Conservation (phyloP, 805 yeast species). For the Yarrowia sp. region DNA sequence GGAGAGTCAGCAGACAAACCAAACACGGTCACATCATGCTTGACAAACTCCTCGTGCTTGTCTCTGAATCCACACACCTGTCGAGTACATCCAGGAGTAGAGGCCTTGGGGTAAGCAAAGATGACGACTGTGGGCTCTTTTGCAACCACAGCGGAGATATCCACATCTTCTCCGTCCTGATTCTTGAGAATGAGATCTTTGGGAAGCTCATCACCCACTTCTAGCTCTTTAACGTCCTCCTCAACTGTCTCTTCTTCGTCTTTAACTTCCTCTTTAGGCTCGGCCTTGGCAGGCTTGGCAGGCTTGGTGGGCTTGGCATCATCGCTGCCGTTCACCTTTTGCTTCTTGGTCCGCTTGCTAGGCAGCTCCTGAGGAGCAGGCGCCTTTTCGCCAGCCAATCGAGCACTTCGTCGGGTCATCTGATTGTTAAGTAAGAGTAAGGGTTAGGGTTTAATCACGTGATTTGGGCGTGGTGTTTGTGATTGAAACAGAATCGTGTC, state of each 20-base stretch:
- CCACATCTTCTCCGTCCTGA: constrained; percentile 66
- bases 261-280: constrained; percentile 16
- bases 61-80: constrained; percentile 89
- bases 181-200: constrained; percentile 54
- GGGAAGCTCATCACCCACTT: constrained; percentile 67
- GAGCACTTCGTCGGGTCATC: constrained; percentile 3
- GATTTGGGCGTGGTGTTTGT: no score
- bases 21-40: constrained; percentile 56
- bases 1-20: constrained; percentile 86
- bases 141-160: constrained; percentile 45
- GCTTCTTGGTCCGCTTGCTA: constrained; percentile 1
- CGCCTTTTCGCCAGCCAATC: constrained; percentile 15
- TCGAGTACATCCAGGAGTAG: constrained; percentile 94
- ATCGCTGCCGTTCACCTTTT: neutral
- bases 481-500: no score
- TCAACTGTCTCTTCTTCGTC: constrained; percentile 18
- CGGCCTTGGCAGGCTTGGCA: neutral
- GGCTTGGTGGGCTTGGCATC: neutral
- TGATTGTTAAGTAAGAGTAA: no score
- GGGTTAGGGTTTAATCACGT: no score
- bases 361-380: constrained; percentile 16
- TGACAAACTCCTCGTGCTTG: constrained; percentile 52
- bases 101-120: constrained; percentile 81
- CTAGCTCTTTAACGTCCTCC: constrained; percentile 32
- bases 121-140: constrained; percentile 48